Conservation (phyloP, 2,329 filamentous ascomycete genomes). For the Westerdykella sp. region DNA sequence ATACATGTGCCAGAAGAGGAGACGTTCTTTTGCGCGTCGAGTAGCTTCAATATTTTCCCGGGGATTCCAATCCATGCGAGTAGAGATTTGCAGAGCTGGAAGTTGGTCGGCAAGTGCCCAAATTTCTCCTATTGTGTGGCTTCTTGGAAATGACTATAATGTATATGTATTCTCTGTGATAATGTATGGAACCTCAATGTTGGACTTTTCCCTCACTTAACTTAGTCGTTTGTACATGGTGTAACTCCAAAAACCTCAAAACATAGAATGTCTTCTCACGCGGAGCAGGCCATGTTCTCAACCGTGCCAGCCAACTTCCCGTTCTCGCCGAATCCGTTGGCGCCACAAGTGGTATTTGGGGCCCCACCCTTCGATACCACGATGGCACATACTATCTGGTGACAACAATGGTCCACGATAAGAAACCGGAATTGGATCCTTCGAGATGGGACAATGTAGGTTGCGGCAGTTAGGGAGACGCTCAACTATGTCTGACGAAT, state of each 20-base stretch:
- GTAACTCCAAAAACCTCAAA: not conserved
- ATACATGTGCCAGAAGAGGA: conserved; percentile 38
- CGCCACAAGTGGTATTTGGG: conserved; percentile 37
- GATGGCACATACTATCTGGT: conserved; percentile 39
- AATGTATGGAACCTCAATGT: not conserved
- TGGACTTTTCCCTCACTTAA: no score
- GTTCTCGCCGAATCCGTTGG: conserved; percentile 29
- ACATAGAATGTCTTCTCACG: not conserved
- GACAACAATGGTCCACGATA: conserved; percentile 31
- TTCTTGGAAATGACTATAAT: no score
- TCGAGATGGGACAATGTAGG: conserved; percentile 37
- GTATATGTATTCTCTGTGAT: no score
- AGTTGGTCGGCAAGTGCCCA: conserved; percentile 32
- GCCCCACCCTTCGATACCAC: conserved; percentile 38
- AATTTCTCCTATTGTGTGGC: not conserved
- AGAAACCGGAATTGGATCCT: conserved; percentile 19
- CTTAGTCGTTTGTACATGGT: no score
- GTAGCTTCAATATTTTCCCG: conserved; percentile 50
- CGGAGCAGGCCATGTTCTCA: conserved; percentile 27
- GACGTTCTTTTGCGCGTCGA: conserved; percentile 49
- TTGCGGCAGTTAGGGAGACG: not conserved
- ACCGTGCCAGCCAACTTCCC: conserved; percentile 35
- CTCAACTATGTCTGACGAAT: not conserved
- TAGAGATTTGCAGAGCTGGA: conserved; percentile 49
- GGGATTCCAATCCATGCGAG: conserved; percentile 50